Base-by-base conservation (phyloP, 768 basidiomycete genomes). In the Termitomyces titanicus region DNA sequence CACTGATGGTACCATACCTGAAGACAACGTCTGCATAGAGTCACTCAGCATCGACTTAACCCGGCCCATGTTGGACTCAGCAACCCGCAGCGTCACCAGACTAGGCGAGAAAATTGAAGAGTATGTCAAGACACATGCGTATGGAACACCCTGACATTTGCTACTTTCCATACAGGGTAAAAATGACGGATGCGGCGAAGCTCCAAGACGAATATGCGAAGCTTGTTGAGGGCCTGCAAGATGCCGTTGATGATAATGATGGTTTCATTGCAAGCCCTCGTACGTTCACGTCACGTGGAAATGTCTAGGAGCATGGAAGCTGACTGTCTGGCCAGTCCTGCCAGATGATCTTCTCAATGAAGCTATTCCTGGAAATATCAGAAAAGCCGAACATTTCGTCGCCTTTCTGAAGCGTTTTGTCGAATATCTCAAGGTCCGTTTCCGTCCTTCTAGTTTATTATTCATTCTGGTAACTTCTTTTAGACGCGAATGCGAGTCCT, bases 11-110 rank as follows among this genome's bases (percentile, higher is more conserved):
- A 15, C 5, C 7, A 9, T 22, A 25, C 18, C 24, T 11, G 3
- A 47, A 98, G 96, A 99, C 66, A 99, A 99, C 68, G 97, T 99
- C 44, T 99, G 97, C 71, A 96, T 99, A 66, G 97, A 99, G 66
- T 98, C 97, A 0, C 76, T 99, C 37, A 97, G 94, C 63, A 96
- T 99, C 60, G 97, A 99, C 66, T 76, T 99, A 43, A 98, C 95
- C 27, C 79, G 97, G 39, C 97, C 97, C 0, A 98, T 98, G 95
- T 78, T 99, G 34, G 97, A 99, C 64, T 89, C 94, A 1, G 97
- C 97, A 8, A 80, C 86, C 6, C 79, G 96, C 61, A 97, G 93
- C 69, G 89, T 98, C 2, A 80, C 78, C 17, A 90, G 84, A 70
- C 78, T 99, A 0, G 83, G 85, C 6, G 94, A 97, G 58, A 91